Percentiles rank a stretch among this genome's conserved stretches.
Evolutionary conservation across 1,284 basidiomycete genomes (phyloP).

Genomic region (Austroboletus novae-zelandiae): DNA sequence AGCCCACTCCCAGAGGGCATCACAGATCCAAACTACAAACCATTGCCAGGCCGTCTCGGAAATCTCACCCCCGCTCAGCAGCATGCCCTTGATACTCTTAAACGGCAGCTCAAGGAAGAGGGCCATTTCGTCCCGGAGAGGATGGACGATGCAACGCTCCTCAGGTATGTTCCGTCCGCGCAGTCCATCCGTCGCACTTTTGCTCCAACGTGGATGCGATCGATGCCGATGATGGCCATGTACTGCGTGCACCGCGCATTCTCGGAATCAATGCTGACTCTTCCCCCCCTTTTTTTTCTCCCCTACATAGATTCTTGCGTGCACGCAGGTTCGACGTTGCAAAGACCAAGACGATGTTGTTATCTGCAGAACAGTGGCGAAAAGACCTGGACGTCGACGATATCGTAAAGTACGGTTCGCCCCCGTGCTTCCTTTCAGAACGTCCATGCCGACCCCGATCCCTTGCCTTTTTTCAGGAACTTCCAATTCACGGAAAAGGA

Average conservation of each 20-base stretch:
- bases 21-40: conserved; percentile 68
- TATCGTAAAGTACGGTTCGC: conserved; percentile 65
- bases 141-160: conserved; percentile 79
- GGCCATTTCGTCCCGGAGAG: conserved; percentile 63
- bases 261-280: background rate
- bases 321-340: conserved; percentile 90
- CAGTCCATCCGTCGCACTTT: background rate
- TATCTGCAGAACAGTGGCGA: conserved; percentile 87
- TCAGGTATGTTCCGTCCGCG: conserved; percentile 50
- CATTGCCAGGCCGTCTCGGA: conserved; percentile 76
- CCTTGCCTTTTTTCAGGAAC: conserved; percentile 45
- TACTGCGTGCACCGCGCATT: too few species aligned
- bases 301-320: conserved; percentile 69
- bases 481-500: conserved; percentile 89
- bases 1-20: conserved; percentile 59
- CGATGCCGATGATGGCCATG: conserved; percentile 6
- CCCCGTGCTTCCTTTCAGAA: background rate
- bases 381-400: conserved; percentile 88
- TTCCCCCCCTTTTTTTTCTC: background rate
- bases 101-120: conserved; percentile 63
- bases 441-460: background rate
- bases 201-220: conserved; percentile 4
- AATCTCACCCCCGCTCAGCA: conserved; percentile 77
- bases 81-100: conserved; percentile 71
- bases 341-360: conserved; percentile 84